Base-by-base conservation (phyloP, 1,139 yeast genomes). In the Yamadazyma diospyri region DNA sequence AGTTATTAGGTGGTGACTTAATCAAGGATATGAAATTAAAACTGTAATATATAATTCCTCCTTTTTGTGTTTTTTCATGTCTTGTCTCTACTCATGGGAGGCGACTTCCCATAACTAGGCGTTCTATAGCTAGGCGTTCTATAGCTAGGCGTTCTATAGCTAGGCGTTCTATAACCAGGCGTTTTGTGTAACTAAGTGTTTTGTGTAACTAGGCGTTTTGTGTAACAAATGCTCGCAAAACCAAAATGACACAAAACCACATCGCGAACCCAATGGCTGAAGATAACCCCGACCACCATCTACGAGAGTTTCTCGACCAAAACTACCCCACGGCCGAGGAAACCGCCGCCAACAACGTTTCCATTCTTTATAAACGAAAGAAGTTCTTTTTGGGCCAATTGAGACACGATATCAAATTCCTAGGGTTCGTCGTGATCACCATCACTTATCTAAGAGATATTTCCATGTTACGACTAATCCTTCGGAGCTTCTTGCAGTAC, bases 1-100 rank as follows among this genome's bases (percentile, higher is more conserved):
- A 71, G 33, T 66, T 83, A 28, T 66, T 85, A 35, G 95, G 96
- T 10, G 92, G 88, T 21, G 94, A 84, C 46, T 57, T 78, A 40
- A 59, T 76, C 12, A 57, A 58, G 34, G 32, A 29, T 14, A 12
- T 34, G 30, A 24, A 20, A n/a, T 21, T 30, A 3, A 31, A 25
- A 14, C 21, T 29, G 31, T 29, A 29, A 29, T 29, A 29, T 29
- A 29, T 29, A 29, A 14, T 29, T 18, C 6, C 7, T 18, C 20
- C 20, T 7, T 18, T 18, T 9, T 18, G 6, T 18, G n/a, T n/a
- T n/a, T n/a, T n/a, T n/a, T n/a, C n/a, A n/a, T n/a, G n/a, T n/a
- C n/a, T n/a, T n/a, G n/a, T n/a, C n/a, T n/a, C n/a, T n/a, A n/a
- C n/a, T n/a, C n/a, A n/a, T n/a, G n/a, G n/a, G n/a, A n/a, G n/a